Evolutionary conservation across 1,139 yeast genomes (phyloP).

Genomic region (Yamadazyma kanchanaburiensis): DNA sequence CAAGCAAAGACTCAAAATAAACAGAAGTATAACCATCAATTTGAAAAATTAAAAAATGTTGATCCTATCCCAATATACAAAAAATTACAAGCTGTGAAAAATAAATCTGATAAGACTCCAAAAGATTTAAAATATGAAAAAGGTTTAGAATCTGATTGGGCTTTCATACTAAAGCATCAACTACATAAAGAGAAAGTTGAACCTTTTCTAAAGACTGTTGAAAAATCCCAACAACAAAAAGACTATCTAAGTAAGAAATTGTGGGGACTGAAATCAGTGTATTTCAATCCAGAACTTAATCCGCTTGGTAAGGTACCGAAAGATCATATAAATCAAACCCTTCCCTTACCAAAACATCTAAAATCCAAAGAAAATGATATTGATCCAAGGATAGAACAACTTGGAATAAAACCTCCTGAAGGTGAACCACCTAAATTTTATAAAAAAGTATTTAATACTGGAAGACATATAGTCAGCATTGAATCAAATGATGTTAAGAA

Average conservation of each 20-base stretch:
- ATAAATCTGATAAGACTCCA: conserved; percentile 14
- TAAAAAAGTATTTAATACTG: conserved; percentile 34
- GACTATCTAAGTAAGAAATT: conserved; percentile 20
- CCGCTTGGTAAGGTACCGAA: conserved; percentile 44
- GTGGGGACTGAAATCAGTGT: conserved; percentile 38
- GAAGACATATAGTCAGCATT: conserved; percentile 8
- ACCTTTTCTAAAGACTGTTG: conserved; percentile 17
- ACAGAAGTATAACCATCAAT: conserved; percentile 31
- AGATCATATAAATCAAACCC: conserved; percentile 19
- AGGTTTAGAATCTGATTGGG: conserved; percentile 37
- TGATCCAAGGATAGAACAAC: conserved; percentile 27
- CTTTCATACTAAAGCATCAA: conserved; percentile 31
- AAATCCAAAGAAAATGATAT: conserved; percentile 1
- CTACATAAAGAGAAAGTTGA: conserved; percentile 30
- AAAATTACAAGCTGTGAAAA: conserved; percentile 21
- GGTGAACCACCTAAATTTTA: conserved; percentile 42
- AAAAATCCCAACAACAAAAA: conserved; percentile 15
- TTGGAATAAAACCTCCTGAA: conserved; percentile 30
- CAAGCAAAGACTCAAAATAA: conserved; percentile 36
- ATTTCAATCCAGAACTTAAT: conserved; percentile 45
- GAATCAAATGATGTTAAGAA: conserved; percentile 4
- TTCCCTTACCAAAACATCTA: conserved; percentile 19
- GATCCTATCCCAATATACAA: conserved; percentile 35
- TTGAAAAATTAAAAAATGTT: conserved; percentile 21
- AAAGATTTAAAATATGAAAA: conserved; percentile 18